Conservation (phyloP, 164 flowering plant species). For the Euptelea pleiosperma region DNA sequence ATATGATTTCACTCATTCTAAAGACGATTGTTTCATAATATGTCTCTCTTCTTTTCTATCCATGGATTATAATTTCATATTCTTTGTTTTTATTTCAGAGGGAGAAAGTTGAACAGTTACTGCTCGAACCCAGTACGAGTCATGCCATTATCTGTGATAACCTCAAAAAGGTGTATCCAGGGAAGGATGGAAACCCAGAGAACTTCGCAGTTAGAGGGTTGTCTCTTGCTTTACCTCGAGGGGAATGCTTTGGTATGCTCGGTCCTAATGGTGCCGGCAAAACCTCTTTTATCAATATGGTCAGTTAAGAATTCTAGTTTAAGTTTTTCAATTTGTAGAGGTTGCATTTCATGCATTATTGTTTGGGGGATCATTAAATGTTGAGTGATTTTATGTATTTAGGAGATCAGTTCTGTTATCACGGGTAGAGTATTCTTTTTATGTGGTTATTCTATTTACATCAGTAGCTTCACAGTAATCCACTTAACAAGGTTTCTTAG, state of each 20-base stretch:
- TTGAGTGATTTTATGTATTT: no score
- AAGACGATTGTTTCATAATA: no score
- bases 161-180: conserved; percentile 66
- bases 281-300: conserved; percentile 84
- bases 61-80: no score
- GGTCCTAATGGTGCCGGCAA: conserved; percentile 97
- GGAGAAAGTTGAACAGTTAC: conserved; percentile 58
- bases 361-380: no score
- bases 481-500: no score
- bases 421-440: no score
- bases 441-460: no score
- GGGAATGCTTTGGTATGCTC: conserved; percentile 92
- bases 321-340: not conserved
- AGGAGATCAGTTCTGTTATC: no score
- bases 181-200: conserved; percentile 72
- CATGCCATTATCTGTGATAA: conserved; percentile 62
- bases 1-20: not conserved
- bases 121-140: conserved; percentile 36
- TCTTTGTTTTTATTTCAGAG: conserved; percentile 37
- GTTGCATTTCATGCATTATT: not conserved
- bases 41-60: no score
- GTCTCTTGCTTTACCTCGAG: conserved; percentile 76
- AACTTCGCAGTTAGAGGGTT: conserved; percentile 68
- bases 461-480: no score
- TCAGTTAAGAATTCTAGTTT: conserved; percentile 23